phyloP scores from a whole-genome alignment of 306 rosid species.

The Casuarina glauca region DNA sequence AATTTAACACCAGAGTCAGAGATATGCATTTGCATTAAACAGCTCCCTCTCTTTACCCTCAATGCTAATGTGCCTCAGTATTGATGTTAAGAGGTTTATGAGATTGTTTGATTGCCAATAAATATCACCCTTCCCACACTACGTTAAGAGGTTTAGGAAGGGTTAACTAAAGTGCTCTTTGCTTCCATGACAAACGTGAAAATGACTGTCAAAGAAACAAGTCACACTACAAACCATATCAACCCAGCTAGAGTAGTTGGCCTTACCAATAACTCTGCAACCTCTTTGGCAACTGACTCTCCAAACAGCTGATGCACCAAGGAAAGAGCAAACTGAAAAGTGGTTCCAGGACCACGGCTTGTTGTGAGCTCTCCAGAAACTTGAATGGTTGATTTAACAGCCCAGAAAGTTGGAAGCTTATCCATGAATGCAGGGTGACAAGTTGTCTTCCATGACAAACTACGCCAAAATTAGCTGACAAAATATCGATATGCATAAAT shows the following conservation, averaged over 20 bases:
- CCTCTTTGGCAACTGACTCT: slow-evolving; percentile 67
- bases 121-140: neutral
- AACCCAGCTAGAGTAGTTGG: slow-evolving; percentile 11
- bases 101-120: neutral
- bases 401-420: slow-evolving; percentile 95
- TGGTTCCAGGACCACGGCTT: slow-evolving; percentile 94
- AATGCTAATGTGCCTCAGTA: neutral
- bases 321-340: slow-evolving; percentile 74
- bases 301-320: slow-evolving; percentile 85
- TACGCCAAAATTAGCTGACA: slow-evolving; percentile 50
- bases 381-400: slow-evolving; percentile 80
- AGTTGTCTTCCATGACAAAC: slow-evolving; percentile 70
- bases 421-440: slow-evolving; percentile 93
- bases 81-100: neutral
- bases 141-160: neutral
- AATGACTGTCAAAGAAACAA: slow-evolving; percentile 1
- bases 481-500: slow-evolving; percentile 7
- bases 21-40: neutral
- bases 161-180: neutral
- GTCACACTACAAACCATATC: neutral
- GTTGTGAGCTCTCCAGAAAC: slow-evolving; percentile 88
- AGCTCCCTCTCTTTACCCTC: neutral
- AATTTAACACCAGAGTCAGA: neutral
- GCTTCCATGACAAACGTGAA: neutral
- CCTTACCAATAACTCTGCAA: slow-evolving; percentile 70